These are phyloP conservation scores for Chloridella minuta DNA, from an alignment of 352 stramenopile genomes.

Conservation along the genomic window DNA sequence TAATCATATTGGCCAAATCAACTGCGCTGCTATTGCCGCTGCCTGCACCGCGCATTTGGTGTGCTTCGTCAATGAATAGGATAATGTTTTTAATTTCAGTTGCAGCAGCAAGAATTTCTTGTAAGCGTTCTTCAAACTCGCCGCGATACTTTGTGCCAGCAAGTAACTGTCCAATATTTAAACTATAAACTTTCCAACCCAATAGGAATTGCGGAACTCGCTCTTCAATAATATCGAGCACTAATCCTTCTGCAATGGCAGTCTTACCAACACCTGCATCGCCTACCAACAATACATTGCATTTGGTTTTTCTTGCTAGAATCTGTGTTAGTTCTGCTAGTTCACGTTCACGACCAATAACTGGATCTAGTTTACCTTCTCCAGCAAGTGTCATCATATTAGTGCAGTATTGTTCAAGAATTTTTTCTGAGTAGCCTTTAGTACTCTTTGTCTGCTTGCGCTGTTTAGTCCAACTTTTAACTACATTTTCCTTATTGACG, in stretches of 20 bases:
- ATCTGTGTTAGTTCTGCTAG: slow-evolving; percentile 44
- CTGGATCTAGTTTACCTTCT: too few species aligned
- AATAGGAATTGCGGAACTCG: slow-evolving; percentile 40
- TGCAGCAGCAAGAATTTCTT: too few species aligned
- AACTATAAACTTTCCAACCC: slow-evolving; percentile 29
- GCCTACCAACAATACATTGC: slow-evolving; percentile 83
- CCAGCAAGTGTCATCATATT: too few species aligned
- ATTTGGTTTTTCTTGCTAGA: slow-evolving; percentile 71
- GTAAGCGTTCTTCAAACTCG: slow-evolving; percentile 84
- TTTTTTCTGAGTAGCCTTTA: too few species aligned
- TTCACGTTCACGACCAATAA: too few species aligned
- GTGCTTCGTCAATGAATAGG: too few species aligned
- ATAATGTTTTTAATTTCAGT: slow-evolving; percentile 19
- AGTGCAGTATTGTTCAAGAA: too few species aligned
- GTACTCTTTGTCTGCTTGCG: too few species aligned
- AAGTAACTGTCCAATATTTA: slow-evolving; percentile 82
- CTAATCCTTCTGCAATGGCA: slow-evolving; percentile 58
- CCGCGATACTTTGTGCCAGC: slow-evolving; percentile 78
- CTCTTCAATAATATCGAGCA: slow-evolving; percentile 60
- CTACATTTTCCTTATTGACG: too few species aligned
- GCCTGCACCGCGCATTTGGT: too few species aligned
- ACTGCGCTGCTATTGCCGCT: slow-evolving; percentile 38
- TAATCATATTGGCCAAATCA: too few species aligned
- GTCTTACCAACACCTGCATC: slow-evolving; percentile 81
- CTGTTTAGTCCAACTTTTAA: too few species aligned